These are phyloP conservation scores for Amphicarpaea edgeworthii DNA, from an alignment of 306 rosid genomes.

Conservation along the genomic window DNA sequence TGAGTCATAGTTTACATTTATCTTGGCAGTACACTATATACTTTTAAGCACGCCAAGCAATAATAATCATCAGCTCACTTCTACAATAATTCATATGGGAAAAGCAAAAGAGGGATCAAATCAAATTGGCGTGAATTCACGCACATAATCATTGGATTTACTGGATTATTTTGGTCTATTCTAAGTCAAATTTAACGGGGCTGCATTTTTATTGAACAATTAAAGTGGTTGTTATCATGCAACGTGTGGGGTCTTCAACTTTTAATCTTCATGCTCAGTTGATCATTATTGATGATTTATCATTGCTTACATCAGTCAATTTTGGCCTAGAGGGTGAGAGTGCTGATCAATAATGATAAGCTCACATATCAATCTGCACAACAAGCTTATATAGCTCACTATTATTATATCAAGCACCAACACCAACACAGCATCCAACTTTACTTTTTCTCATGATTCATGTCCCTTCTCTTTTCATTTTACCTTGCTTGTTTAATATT, in stretches of 20 bases:
- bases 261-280: slow-evolving; percentile 54
- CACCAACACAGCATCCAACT: slow-evolving; percentile 51
- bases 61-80: slow-evolving; percentile 46
- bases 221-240: slow-evolving; percentile 59
- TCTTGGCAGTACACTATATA: not conserved
- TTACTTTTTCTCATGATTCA: slow-evolving; percentile 42
- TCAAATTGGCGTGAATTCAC: slow-evolving; percentile 54
- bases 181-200: slow-evolving; percentile 51
- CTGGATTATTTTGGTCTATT: slow-evolving; percentile 41
- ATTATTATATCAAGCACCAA: slow-evolving; percentile 33
- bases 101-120: slow-evolving; percentile 46
- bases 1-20: slow-evolving; percentile 12
- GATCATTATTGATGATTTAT: slow-evolving; percentile 50
- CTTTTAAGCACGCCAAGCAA: slow-evolving; percentile 56
- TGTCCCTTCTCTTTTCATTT: slow-evolving; percentile 27
- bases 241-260: slow-evolving; percentile 53
- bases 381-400: slow-evolving; percentile 21
- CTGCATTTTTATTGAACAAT: slow-evolving; percentile 35
- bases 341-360: slow-evolving; percentile 53
- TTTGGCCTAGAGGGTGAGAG: slow-evolving; percentile 49
- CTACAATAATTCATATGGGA: slow-evolving; percentile 50
- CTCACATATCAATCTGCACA: slow-evolving; percentile 35
- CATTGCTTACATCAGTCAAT: slow-evolving; percentile 48
- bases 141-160: slow-evolving; percentile 46
- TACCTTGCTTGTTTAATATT: slow-evolving; percentile 19